These are phyloP conservation scores for Pleurotus salmoneostramineus DNA, from an alignment of 768 basidiomycete species.

Conservation along the genomic window DNA sequence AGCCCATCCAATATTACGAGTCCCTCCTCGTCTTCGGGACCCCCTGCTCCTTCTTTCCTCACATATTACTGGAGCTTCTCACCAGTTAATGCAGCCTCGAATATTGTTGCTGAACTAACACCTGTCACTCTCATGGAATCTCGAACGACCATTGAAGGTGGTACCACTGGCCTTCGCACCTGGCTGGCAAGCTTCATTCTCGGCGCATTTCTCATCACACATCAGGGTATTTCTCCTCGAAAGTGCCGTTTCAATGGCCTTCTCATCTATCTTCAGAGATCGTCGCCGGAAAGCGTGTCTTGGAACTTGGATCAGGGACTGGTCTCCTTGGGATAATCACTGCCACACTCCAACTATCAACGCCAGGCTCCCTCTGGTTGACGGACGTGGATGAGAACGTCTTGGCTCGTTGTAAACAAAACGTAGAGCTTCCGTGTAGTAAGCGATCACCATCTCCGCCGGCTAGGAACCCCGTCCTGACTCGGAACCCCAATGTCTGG, in stretches of 20 bases:
- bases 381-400: slow-evolving; percentile 68
- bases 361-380: slow-evolving; percentile 33
- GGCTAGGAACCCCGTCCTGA: not conserved
- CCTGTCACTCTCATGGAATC: slow-evolving; percentile 68
- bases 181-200: slow-evolving; percentile 73
- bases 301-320: slow-evolving; percentile 74
- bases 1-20: not conserved
- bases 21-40: slow-evolving; percentile 1
- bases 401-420: slow-evolving; percentile 54
- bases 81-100: too few species aligned
- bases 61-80: slow-evolving; percentile 58
- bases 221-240: slow-evolving; percentile 41
- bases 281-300: slow-evolving; percentile 39
- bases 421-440: slow-evolving; percentile 68
- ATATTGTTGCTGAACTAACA: slow-evolving; percentile 12
- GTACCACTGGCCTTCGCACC: slow-evolving; percentile 77
- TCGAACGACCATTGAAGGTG: slow-evolving; percentile 65
- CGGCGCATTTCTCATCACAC: slow-evolving; percentile 52
- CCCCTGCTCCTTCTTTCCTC: slow-evolving; percentile 54
- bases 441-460: slow-evolving; percentile 33
- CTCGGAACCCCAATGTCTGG: not conserved
- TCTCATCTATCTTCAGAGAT: slow-evolving; percentile 28
- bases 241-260: not conserved
- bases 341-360: slow-evolving; percentile 48
- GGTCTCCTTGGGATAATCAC: slow-evolving; percentile 72